Conservation (phyloP, 495 filamentous ascomycete genomes). For the Lineolata rhizophorae region DNA sequence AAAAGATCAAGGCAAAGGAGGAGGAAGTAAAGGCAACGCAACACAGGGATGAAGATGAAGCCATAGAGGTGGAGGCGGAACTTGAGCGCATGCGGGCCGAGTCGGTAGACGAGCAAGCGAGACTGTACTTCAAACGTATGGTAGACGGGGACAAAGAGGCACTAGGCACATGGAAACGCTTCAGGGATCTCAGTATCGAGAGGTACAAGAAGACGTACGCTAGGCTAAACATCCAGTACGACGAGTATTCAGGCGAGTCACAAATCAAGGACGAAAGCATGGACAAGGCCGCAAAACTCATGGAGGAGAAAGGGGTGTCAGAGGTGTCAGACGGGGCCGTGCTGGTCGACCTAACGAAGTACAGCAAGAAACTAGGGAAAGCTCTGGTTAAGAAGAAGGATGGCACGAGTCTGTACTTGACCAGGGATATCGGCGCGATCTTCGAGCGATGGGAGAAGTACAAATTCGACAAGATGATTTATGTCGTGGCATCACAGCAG, state of each 20-base stretch:
- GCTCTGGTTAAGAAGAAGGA: conserved; percentile 45
- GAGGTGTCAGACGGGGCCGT: conserved; percentile 69
- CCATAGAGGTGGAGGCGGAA: conserved; percentile 24
- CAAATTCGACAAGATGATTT: conserved; percentile 57
- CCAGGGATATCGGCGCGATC: conserved; percentile 49
- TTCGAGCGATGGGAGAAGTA: conserved; percentile 38
- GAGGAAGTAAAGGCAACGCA: conserved; percentile 24
- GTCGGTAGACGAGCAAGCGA: conserved; percentile 25
- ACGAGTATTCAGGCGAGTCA: conserved; percentile 87
- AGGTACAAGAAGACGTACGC: conserved; percentile 14
- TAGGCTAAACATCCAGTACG: conserved; percentile 50
- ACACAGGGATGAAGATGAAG: conserved; percentile 24
- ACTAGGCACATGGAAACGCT: conserved; percentile 58
- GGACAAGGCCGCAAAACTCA: conserved; percentile 36
- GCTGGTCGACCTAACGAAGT: conserved; percentile 67
- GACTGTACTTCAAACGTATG: conserved; percentile 78
- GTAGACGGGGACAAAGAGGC: conserved; percentile 55
- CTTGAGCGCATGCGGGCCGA: not conserved
- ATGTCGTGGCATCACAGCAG: conserved; percentile 48
- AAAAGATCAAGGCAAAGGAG: conserved; percentile 11
- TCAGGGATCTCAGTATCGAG: conserved; percentile 41
- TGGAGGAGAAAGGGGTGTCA: conserved; percentile 50
- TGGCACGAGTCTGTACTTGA: conserved; percentile 47
- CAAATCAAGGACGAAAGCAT: conserved; percentile 67
- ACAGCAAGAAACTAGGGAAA: conserved; percentile 44